Base-by-base conservation (phyloP, 1,284 basidiomycete genomes). In the Xerocomus amazonicus region DNA sequence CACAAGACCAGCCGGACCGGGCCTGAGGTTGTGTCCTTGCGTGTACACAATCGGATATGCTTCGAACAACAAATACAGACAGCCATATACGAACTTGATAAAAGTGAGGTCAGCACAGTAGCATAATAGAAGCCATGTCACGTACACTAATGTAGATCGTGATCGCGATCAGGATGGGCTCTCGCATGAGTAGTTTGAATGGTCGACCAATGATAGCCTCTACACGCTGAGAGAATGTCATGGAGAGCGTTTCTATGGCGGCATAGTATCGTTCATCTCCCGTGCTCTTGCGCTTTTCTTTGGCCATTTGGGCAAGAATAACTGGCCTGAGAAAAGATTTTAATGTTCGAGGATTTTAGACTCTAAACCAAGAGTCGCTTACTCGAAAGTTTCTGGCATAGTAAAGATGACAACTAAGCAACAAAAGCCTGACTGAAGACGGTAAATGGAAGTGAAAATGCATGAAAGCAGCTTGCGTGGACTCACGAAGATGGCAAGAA, bases 121-220 rank as follows among this genome's bases (percentile, higher is more conserved):
- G 16, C n/a, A 3, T 36, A 14, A n/a, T 17, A 65, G 0, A 67
- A 67, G 41, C 37, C 4, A 47, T 34, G 13, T 10, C 12, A 72
- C 79, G 59, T 56, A 84, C 74, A 47, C 79, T 80, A 72, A 80
- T 74, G 69, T 90, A 92, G 7, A 83, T 37, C 0, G 87, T 90
- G 37, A 87, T 69, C 9, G 81, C 78, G 8, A 87, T 67, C 8
- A 93, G 70, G 80, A 92, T 90, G 0, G 90, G 90, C 63, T 93
- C 91, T n/a, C 70, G 70, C 50, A 81, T 74, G 31, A 92, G 74
- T 54, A 88, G 77, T 57, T 77, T 74, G 70, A 83, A 91, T 1
- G 83, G 89, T 61, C 81, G 73, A 59, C 73, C 71, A 29, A 87
- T 57, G 3, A 81, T 76, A 41, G 67, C 61, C 57, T 83, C 73